phyloP scores from a whole-genome alignment of 768 basidiomycete species.

The Podaxis sp. region DNA sequence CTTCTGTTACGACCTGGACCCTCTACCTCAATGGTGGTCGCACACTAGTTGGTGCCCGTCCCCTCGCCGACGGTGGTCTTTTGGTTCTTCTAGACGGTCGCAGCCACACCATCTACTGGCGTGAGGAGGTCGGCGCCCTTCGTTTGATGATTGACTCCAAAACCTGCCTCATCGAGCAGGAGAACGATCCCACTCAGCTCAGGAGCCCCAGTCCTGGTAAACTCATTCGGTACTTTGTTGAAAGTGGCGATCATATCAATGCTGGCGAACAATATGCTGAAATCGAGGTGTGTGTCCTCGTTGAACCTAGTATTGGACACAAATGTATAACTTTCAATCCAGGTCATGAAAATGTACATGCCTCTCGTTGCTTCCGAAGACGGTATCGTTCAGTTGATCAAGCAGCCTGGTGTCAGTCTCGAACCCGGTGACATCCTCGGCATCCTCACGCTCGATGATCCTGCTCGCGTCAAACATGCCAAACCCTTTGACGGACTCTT shows the following conservation, averaged over 20 bases:
- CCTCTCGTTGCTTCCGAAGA: constrained; percentile 92
- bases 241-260: constrained; percentile 95
- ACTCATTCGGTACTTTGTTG: constrained; percentile 90
- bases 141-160: constrained; percentile 94
- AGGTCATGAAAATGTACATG: constrained; percentile 99
- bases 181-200: constrained; percentile 98
- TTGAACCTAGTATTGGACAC: neutral
- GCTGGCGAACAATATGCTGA: constrained; percentile 98
- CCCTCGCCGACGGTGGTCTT: constrained; percentile 93
- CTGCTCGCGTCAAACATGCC: constrained; percentile 93
- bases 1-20: constrained; percentile 86
- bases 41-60: constrained; percentile 88
- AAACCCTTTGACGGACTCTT: constrained; percentile 97
- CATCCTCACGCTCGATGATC: constrained; percentile 94
- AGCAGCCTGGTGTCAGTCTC: constrained; percentile 96
- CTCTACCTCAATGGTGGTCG: constrained; percentile 95
- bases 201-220: constrained; percentile 97
- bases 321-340: constrained; percentile 10
- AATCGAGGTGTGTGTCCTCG: constrained; percentile 69
- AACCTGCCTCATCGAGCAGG: constrained; percentile 98
- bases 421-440: constrained; percentile 98
- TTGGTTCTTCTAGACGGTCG: constrained; percentile 89
- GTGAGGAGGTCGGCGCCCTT: constrained; percentile 94
- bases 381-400: constrained; percentile 92
- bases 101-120: constrained; percentile 97